Percentiles rank a stretch among this genome's conserved stretches.
Conservation (phyloP, 768 basidiomycete species). For the Rhizopogon vesiculosus region DNA sequence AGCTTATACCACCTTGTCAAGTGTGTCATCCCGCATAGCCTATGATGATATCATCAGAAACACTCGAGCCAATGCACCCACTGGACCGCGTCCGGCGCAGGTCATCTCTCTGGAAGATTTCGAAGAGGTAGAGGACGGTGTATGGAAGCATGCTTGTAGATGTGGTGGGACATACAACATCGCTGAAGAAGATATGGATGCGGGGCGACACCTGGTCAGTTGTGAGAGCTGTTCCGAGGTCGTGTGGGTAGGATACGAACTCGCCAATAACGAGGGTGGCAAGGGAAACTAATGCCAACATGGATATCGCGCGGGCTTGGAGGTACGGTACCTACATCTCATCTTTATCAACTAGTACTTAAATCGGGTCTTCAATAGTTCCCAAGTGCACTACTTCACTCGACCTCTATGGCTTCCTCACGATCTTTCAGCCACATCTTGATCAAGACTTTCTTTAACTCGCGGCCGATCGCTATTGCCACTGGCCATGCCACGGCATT, state of each 20-base stretch:
- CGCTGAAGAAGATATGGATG: constrained; percentile 55
- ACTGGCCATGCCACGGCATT: constrained; percentile 75
- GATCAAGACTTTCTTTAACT: constrained; percentile 49
- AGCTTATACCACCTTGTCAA: constrained; percentile 61
- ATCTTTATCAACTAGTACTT: not conserved
- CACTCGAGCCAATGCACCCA: constrained; percentile 6
- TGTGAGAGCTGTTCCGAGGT: constrained; percentile 79
- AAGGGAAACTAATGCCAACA: not conserved
- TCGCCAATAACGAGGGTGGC: constrained; percentile 28
- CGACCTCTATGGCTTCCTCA: constrained; percentile 33
- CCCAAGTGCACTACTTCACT: constrained; percentile 12
- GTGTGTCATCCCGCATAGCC: constrained; percentile 38
- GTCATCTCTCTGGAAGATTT: constrained; percentile 78
- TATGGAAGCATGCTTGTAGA: constrained; percentile 63
- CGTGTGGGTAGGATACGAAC: constrained; percentile 83
- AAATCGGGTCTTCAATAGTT: not conserved
- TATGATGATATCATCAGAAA: constrained; percentile 39
- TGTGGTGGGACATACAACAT: constrained; percentile 70
- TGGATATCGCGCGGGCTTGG: not conserved
- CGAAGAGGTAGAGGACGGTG: constrained; percentile 29
- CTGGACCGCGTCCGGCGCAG: constrained; percentile 65
- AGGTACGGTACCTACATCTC: not conserved
- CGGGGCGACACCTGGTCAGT: constrained; percentile 64
- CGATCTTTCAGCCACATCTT: constrained; percentile 43
- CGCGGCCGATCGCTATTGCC: constrained; percentile 57